phyloP scores from a whole-genome alignment of 306 rosid genomes.

The Citrullus colocynthis region DNA sequence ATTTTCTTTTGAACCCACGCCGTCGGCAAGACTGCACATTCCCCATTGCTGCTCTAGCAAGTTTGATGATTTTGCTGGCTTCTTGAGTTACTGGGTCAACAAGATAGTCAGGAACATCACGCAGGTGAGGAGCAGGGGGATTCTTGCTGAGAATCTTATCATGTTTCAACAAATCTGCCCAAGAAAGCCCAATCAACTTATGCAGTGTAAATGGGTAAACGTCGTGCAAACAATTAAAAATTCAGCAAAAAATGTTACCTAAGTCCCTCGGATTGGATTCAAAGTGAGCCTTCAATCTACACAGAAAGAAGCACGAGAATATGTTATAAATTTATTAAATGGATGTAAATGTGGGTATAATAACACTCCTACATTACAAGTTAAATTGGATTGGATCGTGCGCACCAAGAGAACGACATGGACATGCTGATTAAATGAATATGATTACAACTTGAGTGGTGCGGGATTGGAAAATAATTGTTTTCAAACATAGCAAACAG shows the following conservation, averaged over 20 bases:
- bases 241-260: slow-evolving; percentile 35
- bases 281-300: slow-evolving; percentile 68
- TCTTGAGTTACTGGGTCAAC: slow-evolving; percentile 64
- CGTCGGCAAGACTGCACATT: slow-evolving; percentile 22
- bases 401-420: neutral
- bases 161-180: slow-evolving; percentile 79
- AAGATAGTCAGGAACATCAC: slow-evolving; percentile 75
- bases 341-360: neutral
- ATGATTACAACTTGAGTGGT: neutral
- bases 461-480: neutral
- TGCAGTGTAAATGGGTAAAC: neutral
- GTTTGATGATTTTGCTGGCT: slow-evolving; percentile 64
- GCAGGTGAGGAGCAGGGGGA: slow-evolving; percentile 68
- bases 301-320: slow-evolving; percentile 11
- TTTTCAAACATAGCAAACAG: neutral
- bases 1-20: slow-evolving; percentile 31
- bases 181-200: slow-evolving; percentile 4
- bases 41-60: slow-evolving; percentile 64
- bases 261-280: slow-evolving; percentile 63
- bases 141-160: slow-evolving; percentile 89
- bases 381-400: neutral
- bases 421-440: neutral
- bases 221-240: neutral
- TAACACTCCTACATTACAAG: neutral
- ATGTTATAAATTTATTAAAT: neutral